Evolutionary conservation across 331 rosid species (phyloP), one percentile per base, ranked within the genome.

Genomic region (Acacia concinna): DNA sequence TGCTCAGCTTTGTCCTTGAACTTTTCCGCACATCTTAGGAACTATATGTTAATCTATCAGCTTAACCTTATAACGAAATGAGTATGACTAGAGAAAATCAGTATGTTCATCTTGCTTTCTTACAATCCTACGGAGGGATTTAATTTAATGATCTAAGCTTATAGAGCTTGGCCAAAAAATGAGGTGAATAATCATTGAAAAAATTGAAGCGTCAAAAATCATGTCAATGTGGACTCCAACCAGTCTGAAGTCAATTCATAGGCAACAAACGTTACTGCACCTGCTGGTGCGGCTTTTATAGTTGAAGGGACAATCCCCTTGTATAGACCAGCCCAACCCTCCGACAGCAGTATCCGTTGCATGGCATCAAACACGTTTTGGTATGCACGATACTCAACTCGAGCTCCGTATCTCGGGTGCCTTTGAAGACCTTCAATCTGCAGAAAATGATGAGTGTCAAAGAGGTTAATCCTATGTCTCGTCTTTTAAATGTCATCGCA

Each of bases 251-350:
- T 76, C 51, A 81, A 84, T 75, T 95, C 99, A 81, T 91, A 93
- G 51, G 93, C 98, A 80, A 93, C 94, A 88, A 91, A 95, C 25
- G 99, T 93, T 6, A 95, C 94, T n/a, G 97, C 98, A 60, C 87
- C 88, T 13, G 99, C 98, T 14, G 98, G 98, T 25, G 98, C 99
- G 6, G 98, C 96, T 83, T 95, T 95, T 41, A 95, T 79, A 1
- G 94, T 95, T 15, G 98, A 93, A 23, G 99, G 98, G 52, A 93
- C 62, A 44, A 95, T 84, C 73, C 99, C 99, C 68, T 95, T 95
- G 76, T 93, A 93, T 59, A 95, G 90, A 62, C 99, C 97, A 27
- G 97, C 93, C 88, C 86, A 86, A 62, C 99, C 99, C 83, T 93
- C 99, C 14, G 4, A 35, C 76, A 40, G 78, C 60, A 85, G 3